phyloP scores from a whole-genome alignment of 441 rosid genomes.

The Hura crepitans region DNA sequence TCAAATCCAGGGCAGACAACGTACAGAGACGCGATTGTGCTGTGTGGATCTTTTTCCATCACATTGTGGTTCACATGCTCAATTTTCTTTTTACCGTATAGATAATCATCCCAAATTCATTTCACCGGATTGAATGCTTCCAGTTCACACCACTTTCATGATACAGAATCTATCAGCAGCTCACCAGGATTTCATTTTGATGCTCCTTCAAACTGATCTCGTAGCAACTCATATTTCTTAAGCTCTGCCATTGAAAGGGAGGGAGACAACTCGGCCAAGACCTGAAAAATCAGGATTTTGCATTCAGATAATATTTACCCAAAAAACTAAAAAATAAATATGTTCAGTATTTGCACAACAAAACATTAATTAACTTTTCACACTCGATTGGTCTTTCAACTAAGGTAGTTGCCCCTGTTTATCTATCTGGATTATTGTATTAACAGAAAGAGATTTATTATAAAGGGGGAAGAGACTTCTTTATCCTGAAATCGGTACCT shows the following conservation, averaged over 20 bases:
- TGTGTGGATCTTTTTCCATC: neutral
- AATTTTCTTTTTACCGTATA: neutral
- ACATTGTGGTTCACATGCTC: neutral
- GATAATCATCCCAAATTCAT: neutral
- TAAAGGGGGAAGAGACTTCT: neutral
- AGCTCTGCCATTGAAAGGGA: constrained; percentile 87
- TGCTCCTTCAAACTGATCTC: constrained; percentile 72
- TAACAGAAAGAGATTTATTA: neutral
- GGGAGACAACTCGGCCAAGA: constrained; percentile 73
- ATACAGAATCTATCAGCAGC: neutral
- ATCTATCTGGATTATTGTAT: neutral
- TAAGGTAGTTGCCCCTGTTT: neutral
- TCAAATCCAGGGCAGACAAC: neutral
- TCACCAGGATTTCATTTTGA: constrained; percentile 32
- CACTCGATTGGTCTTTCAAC: neutral
- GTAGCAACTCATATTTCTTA: constrained; percentile 71
- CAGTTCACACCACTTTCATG: neutral
- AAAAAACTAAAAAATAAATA: neutral
- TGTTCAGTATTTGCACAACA: neutral
- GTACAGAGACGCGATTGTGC: neutral
- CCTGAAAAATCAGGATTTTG: constrained; percentile 40
- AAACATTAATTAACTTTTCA: neutral
- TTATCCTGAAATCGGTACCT: constrained; percentile 46
- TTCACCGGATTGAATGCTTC: neutral
- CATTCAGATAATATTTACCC: neutral